Percentiles rank a stretch among this genome's conserved stretches.
Conservation (phyloP, 495 filamentous ascomycete genomes). For the Podospora conica region DNA sequence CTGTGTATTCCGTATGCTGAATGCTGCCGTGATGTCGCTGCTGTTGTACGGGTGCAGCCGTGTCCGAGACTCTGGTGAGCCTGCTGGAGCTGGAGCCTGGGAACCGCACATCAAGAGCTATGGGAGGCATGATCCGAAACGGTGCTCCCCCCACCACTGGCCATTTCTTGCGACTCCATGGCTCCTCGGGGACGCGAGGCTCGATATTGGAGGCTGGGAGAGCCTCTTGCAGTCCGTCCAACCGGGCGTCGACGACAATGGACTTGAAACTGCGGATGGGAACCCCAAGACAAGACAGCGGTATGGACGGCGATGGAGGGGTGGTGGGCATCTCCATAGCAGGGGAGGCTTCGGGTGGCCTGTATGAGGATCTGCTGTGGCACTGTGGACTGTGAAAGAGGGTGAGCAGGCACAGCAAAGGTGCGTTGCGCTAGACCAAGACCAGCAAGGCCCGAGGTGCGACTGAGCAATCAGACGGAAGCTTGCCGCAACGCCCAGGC, state of each 20-base stretch:
- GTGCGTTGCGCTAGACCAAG: conserved; percentile 15
- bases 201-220: background rate
- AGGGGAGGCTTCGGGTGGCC: conserved; percentile 7
- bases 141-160: background rate
- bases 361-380: conserved; percentile 14
- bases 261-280: background rate
- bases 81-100: background rate
- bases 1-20: too few relatives aligned
- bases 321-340: background rate
- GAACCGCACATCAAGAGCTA: background rate
- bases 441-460: conserved; percentile 15
- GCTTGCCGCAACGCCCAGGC: conserved; percentile 19
- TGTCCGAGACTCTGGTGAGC: background rate
- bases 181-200: background rate
- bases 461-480: conserved; percentile 27
- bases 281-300: background rate
- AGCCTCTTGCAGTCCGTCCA: background rate
- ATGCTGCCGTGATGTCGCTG: conserved; percentile 1
- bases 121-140: background rate
- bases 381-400: conserved; percentile 20
- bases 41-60: background rate
- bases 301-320: background rate
- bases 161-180: background rate
- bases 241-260: background rate
- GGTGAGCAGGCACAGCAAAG: conserved; percentile 13